Percentiles rank a stretch among this genome's conserved stretches.
These are phyloP conservation scores for Raffaelea deltoideospora DNA, from an alignment of 2,329 filamentous ascomycete species.

Conservation along the genomic window DNA sequence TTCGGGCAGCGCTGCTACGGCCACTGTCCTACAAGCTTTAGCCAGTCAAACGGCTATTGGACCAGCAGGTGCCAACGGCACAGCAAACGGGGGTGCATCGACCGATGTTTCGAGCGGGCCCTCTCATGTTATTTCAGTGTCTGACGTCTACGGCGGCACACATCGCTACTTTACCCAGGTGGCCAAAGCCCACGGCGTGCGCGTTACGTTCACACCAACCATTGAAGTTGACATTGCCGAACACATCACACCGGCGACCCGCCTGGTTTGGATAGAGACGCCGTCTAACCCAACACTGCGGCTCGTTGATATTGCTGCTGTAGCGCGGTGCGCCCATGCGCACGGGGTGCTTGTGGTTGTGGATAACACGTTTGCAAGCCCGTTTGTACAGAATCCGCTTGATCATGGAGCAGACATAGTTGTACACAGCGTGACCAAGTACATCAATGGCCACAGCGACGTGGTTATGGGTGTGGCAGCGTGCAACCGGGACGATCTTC, in stretches of 20 bases:
- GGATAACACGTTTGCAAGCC: slow-evolving; percentile 95
- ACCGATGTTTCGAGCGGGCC: too few relatives aligned
- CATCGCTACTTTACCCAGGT: slow-evolving; percentile 99
- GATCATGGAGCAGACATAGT: slow-evolving; percentile 93
- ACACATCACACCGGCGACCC: slow-evolving; percentile 78
- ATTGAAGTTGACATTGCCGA: slow-evolving; percentile 78
- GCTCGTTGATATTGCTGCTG: slow-evolving; percentile 80
- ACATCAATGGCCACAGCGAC: slow-evolving; percentile 95
- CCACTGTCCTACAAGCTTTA: slow-evolving; percentile 82
- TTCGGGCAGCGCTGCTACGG: slow-evolving; percentile 86
- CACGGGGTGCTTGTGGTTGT: slow-evolving; percentile 93
- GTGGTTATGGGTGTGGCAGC: slow-evolving; percentile 96
- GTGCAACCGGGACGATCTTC: slow-evolving; percentile 75
- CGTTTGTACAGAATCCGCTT: slow-evolving; percentile 92
- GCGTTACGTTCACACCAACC: slow-evolving; percentile 84
- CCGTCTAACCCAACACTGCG: slow-evolving; percentile 90
- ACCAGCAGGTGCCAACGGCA: neutral
- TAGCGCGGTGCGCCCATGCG: slow-evolving; percentile 68
- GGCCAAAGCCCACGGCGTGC: slow-evolving; percentile 81
- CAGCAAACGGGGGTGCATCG: neutral
- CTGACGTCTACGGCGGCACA: slow-evolving; percentile 94
- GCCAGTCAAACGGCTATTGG: slow-evolving; percentile 25
- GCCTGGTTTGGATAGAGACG: slow-evolving; percentile 92
- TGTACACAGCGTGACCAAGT: slow-evolving; percentile 94
- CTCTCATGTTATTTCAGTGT: slow-evolving; percentile 90